Base-by-base conservation (phyloP, 1,284 basidiomycete genomes). In the Boletus calvinii region DNA sequence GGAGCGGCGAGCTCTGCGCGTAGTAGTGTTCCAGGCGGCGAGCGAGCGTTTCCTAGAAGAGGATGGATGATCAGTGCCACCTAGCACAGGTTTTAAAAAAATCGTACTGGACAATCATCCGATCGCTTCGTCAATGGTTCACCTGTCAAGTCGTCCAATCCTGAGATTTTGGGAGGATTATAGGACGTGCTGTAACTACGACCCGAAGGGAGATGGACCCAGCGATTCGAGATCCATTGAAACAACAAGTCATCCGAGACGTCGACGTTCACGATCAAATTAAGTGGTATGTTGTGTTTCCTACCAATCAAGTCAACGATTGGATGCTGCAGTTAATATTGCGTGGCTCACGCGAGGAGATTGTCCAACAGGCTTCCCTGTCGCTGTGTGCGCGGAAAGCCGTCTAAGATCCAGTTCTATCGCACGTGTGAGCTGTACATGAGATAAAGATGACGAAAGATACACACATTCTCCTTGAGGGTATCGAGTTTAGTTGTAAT, bases 341-440 rank as follows among this genome's bases (percentile, higher is more conserved):
- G 49, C 49, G 41, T 18, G 52, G 64, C 79, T 54, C 61, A 87
- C 84, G 76, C 76, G 43, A 91, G 77, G 67, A 88, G 79, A 3
- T 72, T 70, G 61, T 97, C 91, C 22, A 99, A 77, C 34, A 96
- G 74, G 65, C 87, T 75, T 2, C 91, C 95, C 71, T 99, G 96
- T 11, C 83, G 84, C 6, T 95, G 73, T 1, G 96, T 99, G 41
- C 96, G 85, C 20, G 96, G 96, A 67, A 98, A 98, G 8, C 96
- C 96, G 62, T 99, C 96, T 37, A 98, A 72, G 56, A 98, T 88
- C 94, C 94, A 98, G 66, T 89, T 85, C 81, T 88, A 52, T 36
- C 32, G 15, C 51, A 46, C 51, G 41, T 37, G 51, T 55, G 44
- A 62, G 51, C 38, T 62, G 52, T 18, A 22, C 37, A 36, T 42